These are phyloP conservation scores for Pyrenula massariospora DNA, from an alignment of 495 filamentous ascomycete species.

Conservation along the genomic window DNA sequence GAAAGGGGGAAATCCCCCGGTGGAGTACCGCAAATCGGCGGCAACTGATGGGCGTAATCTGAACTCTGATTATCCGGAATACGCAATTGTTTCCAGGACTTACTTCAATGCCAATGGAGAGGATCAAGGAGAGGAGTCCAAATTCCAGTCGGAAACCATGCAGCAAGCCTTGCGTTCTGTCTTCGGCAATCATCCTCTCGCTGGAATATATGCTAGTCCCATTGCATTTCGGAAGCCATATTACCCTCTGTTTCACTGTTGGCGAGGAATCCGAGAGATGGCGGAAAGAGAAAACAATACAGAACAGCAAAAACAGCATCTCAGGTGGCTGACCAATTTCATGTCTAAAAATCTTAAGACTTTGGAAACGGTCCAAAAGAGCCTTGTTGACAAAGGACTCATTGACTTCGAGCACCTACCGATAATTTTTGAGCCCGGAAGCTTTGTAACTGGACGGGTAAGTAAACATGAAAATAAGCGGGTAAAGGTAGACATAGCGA, in stretches of 20 bases:
- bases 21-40: neutral
- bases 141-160: neutral
- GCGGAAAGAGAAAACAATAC: neutral
- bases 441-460: neutral
- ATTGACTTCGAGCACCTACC: neutral
- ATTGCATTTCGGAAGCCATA: neutral
- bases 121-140: neutral
- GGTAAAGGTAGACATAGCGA: neutral
- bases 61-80: neutral
- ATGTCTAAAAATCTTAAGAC: neutral
- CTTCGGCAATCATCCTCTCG: neutral
- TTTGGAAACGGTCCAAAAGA: neutral
- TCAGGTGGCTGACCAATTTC: neutral
- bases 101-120: neutral
- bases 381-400: neutral
- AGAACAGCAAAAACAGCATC: neutral
- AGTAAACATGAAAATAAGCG: neutral
- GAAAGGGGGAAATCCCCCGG: neutral
- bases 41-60: neutral
- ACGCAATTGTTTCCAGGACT: neutral
- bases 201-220: neutral
- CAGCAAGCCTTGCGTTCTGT: neutral
- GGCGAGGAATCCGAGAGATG: neutral
- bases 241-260: neutral
- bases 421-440: neutral